Evolutionary conservation across 2,329 filamentous ascomycete genomes (phyloP).

Genomic region (Epichloe sibirici): DNA sequence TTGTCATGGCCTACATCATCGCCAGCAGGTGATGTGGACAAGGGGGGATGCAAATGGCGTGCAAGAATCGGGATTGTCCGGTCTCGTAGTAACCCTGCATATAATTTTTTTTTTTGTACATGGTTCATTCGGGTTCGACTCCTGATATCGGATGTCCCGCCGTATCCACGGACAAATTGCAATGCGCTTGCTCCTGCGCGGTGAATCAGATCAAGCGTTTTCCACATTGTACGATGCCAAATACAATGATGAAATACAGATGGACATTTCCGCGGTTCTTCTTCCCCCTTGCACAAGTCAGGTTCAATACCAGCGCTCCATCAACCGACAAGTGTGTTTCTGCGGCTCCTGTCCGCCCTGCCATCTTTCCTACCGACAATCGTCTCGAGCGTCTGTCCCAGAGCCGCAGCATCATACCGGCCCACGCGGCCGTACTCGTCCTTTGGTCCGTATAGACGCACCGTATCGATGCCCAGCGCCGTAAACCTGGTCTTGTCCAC

Average conservation of each 20-base stretch:
- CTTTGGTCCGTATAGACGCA: conserved; percentile 63
- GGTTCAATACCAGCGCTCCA: neutral
- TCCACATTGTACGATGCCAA: too few relatives aligned
- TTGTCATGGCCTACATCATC: conserved; percentile 22
- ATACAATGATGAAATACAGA: too few relatives aligned
- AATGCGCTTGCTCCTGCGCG: too few relatives aligned
- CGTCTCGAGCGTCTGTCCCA: conserved; percentile 64
- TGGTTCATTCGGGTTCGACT: too few relatives aligned
- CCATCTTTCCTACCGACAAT: conserved; percentile 51
- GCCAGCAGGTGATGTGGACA: conserved; percentile 9
- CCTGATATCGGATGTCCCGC: too few relatives aligned
- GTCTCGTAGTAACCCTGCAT: too few relatives aligned
- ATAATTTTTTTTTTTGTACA: too few relatives aligned
- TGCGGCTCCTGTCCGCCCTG: conserved; percentile 25
- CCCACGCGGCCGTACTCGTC: conserved; percentile 29
- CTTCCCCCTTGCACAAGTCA: neutral
- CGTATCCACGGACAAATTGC: too few relatives aligned
- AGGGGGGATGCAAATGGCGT: neutral
- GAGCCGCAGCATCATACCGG: conserved; percentile 63
- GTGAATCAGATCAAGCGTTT: too few relatives aligned
- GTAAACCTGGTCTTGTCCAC: conserved; percentile 56
- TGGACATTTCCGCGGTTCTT: neutral
- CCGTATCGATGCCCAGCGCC: conserved; percentile 60
- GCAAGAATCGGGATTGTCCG: too few relatives aligned
- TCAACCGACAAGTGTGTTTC: conserved; percentile 31